Conservation (phyloP, 495 filamentous ascomycete genomes). For the Penicillium paradoxum region DNA sequence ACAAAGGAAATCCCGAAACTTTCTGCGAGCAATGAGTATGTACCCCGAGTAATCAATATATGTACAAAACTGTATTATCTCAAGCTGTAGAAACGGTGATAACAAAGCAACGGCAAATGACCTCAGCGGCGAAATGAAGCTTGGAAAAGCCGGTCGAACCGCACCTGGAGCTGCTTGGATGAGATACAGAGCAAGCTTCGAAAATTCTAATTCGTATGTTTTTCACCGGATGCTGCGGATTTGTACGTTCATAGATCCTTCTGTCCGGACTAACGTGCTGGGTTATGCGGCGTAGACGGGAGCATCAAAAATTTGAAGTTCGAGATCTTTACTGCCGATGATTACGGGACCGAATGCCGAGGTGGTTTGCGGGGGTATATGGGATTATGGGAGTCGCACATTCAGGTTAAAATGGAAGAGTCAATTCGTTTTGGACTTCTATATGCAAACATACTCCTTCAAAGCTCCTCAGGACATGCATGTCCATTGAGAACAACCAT, state of each 20-base stretch:
- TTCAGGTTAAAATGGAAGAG: too few relatives aligned
- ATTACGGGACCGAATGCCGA: constrained; percentile 6
- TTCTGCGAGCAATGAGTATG: background rate
- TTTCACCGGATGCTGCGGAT: background rate
- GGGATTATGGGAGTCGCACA: background rate
- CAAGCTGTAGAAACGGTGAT: background rate
- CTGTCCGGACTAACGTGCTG: constrained; percentile 28
- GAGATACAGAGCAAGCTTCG: background rate
- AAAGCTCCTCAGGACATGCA: too few relatives aligned
- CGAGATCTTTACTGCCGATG: constrained; percentile 7
- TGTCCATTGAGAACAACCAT: too few relatives aligned
- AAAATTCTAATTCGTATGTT: background rate
- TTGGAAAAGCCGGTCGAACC: background rate
- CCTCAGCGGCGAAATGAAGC: constrained; percentile 5
- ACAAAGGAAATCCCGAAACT: background rate
- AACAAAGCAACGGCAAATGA: constrained; percentile 2
- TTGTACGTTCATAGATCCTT: constrained; percentile 18
- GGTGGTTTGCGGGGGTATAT: constrained; percentile 1
- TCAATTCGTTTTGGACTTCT: too few relatives aligned
- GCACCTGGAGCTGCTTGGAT: background rate
- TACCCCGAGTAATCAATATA: background rate
- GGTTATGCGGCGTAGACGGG: constrained; percentile 41
- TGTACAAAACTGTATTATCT: background rate
- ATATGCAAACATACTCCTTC: too few relatives aligned
- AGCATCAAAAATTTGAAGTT: constrained; percentile 29